Conservation (phyloP, 805 yeast genomes). For the Danielozyma ontarioensis region DNA sequence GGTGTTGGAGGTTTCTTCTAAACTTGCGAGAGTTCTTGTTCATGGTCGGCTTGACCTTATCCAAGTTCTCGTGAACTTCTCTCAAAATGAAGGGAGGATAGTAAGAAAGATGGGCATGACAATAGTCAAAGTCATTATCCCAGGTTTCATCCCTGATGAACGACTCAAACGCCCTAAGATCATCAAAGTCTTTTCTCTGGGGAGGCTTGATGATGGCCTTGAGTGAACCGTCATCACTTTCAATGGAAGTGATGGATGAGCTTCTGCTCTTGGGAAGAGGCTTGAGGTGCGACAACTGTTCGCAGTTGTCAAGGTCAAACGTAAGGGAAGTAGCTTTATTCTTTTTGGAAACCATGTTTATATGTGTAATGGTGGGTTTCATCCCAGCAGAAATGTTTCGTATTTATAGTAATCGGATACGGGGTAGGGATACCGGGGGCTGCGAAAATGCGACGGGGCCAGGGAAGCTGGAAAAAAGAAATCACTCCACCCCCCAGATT, state of each 20-base stretch:
- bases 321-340: slow-evolving; percentile 14
- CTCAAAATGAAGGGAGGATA: slow-evolving; percentile 70
- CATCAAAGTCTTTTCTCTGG: slow-evolving; percentile 51
- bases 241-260: slow-evolving; percentile 33
- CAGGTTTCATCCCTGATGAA: slow-evolving; percentile 68
- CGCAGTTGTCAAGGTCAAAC: slow-evolving; percentile 35
- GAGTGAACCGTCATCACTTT: slow-evolving; percentile 24
- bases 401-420: no score
- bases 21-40: slow-evolving; percentile 69
- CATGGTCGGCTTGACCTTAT: slow-evolving; percentile 65
- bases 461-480: not conserved
- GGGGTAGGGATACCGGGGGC: no score
- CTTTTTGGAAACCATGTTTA: slow-evolving; percentile 28
- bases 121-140: slow-evolving; percentile 68
- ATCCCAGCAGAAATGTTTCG: no score
- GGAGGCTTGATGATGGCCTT: slow-evolving; percentile 32
- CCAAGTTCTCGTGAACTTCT: slow-evolving; percentile 64
- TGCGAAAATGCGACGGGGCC: no score
- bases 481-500: not conserved
- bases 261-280: slow-evolving; percentile 36
- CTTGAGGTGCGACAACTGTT: slow-evolving; percentile 31
- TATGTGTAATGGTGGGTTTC: not conserved
- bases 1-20: slow-evolving; percentile 70
- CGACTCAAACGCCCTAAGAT: slow-evolving; percentile 54
- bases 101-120: slow-evolving; percentile 62